These are phyloP conservation scores for Amoebophrya sp. DNA, from an alignment of 169 alveolate species.

Conservation along the genomic window DNA sequence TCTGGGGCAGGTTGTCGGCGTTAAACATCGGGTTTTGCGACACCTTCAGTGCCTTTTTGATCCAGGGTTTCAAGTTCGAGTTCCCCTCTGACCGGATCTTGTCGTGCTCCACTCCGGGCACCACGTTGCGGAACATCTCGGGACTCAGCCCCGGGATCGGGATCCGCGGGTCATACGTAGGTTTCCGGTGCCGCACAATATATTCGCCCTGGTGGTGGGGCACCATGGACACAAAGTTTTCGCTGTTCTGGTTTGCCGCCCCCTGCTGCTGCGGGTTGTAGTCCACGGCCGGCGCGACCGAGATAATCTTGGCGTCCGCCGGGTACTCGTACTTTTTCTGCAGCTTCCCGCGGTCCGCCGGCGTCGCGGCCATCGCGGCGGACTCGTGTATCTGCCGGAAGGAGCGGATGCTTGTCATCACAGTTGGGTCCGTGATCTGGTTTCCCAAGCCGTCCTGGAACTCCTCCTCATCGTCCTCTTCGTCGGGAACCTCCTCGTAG, in stretches of 20 bases:
- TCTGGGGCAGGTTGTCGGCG: not conserved
- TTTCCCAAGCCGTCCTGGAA: no score
- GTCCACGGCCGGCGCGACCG: not conserved
- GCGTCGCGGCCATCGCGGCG: no score
- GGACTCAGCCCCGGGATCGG: not conserved
- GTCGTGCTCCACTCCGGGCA: not conserved
- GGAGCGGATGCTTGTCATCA: no score
- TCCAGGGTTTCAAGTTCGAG: not conserved
- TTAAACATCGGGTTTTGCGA: not conserved
- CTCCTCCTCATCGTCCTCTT: no score
- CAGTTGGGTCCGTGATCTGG: no score
- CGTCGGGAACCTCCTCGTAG: no score
- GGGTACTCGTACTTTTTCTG: not conserved
- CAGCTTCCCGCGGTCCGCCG: not conserved
- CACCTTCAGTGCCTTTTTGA: not conserved
- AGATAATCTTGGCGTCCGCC: not conserved
- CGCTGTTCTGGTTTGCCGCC: not conserved
- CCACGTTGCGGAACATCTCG: constrained; percentile 10
- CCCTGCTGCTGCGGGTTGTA: not conserved
- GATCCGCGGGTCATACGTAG: not conserved
- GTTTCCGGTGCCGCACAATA: not conserved
- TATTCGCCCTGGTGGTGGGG: not conserved
- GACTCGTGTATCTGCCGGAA: no score
- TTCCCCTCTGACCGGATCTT: not conserved
- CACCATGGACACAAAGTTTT: constrained; percentile 18